These are phyloP conservation scores for Thymus mandschuricus DNA, from an alignment of 257 asterid species.

Conservation along the genomic window DNA sequence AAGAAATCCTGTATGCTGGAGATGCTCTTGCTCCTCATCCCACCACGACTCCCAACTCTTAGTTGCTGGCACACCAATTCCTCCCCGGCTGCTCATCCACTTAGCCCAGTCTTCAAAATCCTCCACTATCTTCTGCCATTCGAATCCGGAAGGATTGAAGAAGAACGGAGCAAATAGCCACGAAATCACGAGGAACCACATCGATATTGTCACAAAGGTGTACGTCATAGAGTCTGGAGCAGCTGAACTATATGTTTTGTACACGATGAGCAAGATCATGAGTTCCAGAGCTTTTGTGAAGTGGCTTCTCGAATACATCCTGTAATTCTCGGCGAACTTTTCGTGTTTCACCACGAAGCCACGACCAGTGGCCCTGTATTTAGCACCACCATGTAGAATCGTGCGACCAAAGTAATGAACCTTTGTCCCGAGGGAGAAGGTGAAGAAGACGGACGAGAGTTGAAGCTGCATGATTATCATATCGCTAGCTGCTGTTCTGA, in stretches of 20 bases:
- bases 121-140: slow-evolving; percentile 97
- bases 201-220: slow-evolving; percentile 53
- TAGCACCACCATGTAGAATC: slow-evolving; percentile 89
- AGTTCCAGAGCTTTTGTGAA: slow-evolving; percentile 88
- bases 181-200: slow-evolving; percentile 88
- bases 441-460: slow-evolving; percentile 87
- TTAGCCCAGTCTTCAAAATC: slow-evolving; percentile 93
- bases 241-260: slow-evolving; percentile 57
- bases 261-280: slow-evolving; percentile 68
- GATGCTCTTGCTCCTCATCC: slow-evolving; percentile 95
- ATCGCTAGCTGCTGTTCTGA: slow-evolving; percentile 83
- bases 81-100: slow-evolving; percentile 83
- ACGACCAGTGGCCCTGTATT: slow-evolving; percentile 97
- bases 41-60: slow-evolving; percentile 99
- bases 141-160: slow-evolving; percentile 94
- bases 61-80: slow-evolving; percentile 84
- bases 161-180: slow-evolving; percentile 95
- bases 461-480: slow-evolving; percentile 91
- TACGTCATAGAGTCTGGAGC: slow-evolving; percentile 36
- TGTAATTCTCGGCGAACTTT: slow-evolving; percentile 86
- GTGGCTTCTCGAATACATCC: slow-evolving; percentile 96
- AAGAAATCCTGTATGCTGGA: slow-evolving; percentile 60
- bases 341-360: slow-evolving; percentile 95
- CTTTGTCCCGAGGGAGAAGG: slow-evolving; percentile 95
- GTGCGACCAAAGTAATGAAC: slow-evolving; percentile 95